These are phyloP conservation scores for Geotrichum siamense DNA, from an alignment of 1,139 yeast genomes.

Conservation along the genomic window DNA sequence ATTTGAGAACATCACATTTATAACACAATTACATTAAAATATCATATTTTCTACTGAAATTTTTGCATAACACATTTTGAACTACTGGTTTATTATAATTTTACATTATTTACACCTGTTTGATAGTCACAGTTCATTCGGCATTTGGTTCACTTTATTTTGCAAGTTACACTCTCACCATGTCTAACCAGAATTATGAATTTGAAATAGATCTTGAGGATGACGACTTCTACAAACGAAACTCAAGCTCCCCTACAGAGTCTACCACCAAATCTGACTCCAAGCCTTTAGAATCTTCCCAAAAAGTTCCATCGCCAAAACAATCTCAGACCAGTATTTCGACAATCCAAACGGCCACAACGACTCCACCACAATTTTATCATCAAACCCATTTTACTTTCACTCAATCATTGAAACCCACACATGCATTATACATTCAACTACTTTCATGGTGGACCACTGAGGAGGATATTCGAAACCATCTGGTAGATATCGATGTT, in stretches of 20 bases:
- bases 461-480: conserved; percentile 33
- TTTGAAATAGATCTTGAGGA: conserved; percentile 29
- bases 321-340: conserved; percentile 8
- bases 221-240: conserved; percentile 14
- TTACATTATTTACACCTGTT: too few species aligned
- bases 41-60: too few species aligned
- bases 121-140: too few species aligned
- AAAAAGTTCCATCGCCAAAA: neutral
- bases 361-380: conserved; percentile 15
- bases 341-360: conserved; percentile 10
- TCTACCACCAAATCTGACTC: neutral
- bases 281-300: neutral
- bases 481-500: conserved; percentile 26
- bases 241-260: neutral
- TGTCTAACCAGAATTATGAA: conserved; percentile 22
- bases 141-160: too few species aligned
- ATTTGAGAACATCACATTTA: too few species aligned
- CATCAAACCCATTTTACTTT: conserved; percentile 19
- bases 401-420: conserved; percentile 17
- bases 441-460: conserved; percentile 33
- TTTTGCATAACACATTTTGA: too few species aligned
- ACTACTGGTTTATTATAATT: too few species aligned
- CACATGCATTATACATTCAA: conserved; percentile 23
- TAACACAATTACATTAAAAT: too few species aligned
- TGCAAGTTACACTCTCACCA: conserved; percentile 5